Evolutionary conservation across 768 basidiomycete genomes (phyloP), one percentile per base, ranked within the genome.

Genomic region (Lactarius hatsudake): DNA sequence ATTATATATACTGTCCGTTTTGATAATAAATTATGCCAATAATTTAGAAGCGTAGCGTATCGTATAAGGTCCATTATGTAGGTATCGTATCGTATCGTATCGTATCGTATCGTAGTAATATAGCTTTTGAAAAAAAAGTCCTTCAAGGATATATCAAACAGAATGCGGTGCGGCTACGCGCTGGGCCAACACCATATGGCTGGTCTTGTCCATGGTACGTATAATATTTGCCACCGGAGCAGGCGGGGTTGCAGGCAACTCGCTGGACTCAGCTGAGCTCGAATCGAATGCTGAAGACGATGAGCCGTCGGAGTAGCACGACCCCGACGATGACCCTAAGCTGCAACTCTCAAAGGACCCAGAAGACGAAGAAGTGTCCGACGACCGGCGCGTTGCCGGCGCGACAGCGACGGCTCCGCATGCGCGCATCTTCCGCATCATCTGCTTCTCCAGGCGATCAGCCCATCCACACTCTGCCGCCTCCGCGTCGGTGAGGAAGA

Each of bases 401-500:
- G 23, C 48, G 23, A 51, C 48, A 23, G 55, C 28, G 12, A 18
- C 30, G 6, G 17, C 18, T 34, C 23, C 34, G 32, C 30, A 23
- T 57, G 56, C 56, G 56, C 34, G n/a, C n/a, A 32, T 20, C 34
- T 57, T 57, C 18, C 56, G 56, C 18, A 34, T 0, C 30, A 13
- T 36, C 34, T 57, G 56, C 56, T 32, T 32, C 30, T 57, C 34
- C 56, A 57, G 18, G 18, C 30, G 56, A 5, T 57, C 56, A 32
- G 32, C 30, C 56, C 56, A 57, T 30, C 56, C 56, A 30, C 9
- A 57, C 30, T 36, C 8, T 2, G 30, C 18, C 30, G 56, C 56
- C 70, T 86, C 84, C 48, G 79, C 78, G 38, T 83, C 80, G 34
- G 80, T 78, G 80, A 84, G 79, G 73, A 84, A 88, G 79, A 93